Base-by-base conservation (phyloP, 805 yeast genomes). In the Kodamaea sagamina region DNA sequence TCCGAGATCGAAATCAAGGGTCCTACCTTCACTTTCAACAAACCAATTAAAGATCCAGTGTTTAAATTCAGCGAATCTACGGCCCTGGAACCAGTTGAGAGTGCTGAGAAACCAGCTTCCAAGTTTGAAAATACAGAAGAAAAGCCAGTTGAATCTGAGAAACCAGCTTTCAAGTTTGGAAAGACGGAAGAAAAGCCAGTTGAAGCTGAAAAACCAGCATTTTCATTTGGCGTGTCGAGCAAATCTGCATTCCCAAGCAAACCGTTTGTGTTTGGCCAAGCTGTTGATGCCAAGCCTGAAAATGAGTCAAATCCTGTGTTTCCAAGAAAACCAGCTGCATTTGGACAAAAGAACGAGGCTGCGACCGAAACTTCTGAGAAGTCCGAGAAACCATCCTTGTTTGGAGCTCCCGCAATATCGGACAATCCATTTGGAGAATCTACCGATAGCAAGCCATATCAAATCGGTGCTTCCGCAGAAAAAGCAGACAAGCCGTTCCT, bases 1-100 rank as follows among this genome's bases (percentile, higher is more conserved):
- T 80, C 81, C 15, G 86, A 81, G 27, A 62, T 82, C 18, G 83
- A 81, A 57, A 75, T 84, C 21, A 78, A 86, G 60, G 95, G 95
- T 1, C 95, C 95, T 15, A 63, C 71, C 10, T 87, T 87, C 58
- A 74, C 59, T 3, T 69, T 71, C 52, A 61, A 59, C 46, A 69
- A 69, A 46, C 53, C 61, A 8, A 68, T 68, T 13, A 52, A 57
- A 32, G 74, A 69, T 44, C 54, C 52, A 16, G 65, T 67, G 8
- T 70, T 70, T 48, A 58, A 54, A 41, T 36, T 45, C 4, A 13
- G 17, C n/a, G 16, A 32, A 10, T 9, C 39, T n/a, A n/a, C n/a
- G n/a, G n/a, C n/a, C n/a, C n/a, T n/a, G n/a, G n/a, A n/a, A n/a
- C n/a, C n/a, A n/a, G n/a, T n/a, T n/a, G n/a, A n/a, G n/a, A n/a